Percentiles rank a stretch among this genome's conserved stretches.
Conservation (phyloP, 441 rosid species). For the Brassica balearica region DNA sequence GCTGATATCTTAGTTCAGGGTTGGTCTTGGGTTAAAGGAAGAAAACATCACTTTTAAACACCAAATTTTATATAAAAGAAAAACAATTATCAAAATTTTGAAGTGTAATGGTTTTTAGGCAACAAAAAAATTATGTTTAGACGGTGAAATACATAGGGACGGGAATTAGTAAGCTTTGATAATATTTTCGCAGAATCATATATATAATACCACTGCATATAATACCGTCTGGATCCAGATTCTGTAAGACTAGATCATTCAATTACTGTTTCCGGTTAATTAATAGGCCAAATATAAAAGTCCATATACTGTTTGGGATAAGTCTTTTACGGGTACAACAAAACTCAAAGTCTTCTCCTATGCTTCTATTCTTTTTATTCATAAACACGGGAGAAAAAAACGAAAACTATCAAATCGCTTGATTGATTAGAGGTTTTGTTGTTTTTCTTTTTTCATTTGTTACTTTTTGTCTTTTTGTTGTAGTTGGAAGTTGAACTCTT, state of each 20-base stretch:
- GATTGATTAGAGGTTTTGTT: constrained; percentile 34
- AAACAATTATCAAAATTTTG: background rate
- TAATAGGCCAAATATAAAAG: background rate
- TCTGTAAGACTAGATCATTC: background rate
- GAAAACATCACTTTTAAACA: background rate
- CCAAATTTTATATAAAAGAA: background rate
- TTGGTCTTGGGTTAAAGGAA: background rate
- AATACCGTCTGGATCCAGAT: background rate
- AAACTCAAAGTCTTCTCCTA: constrained; percentile 32
- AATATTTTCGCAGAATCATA: background rate
- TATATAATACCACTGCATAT: background rate
- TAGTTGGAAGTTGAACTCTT: constrained; percentile 34
- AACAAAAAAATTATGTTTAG: background rate
- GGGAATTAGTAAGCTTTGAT: background rate
- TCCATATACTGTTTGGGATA: constrained; percentile 38
- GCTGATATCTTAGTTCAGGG: constrained; percentile 10
- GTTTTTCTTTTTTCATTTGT: constrained; percentile 18
- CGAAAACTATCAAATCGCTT: constrained; percentile 44
- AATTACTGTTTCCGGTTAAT: constrained; percentile 3
- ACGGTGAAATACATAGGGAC: background rate
- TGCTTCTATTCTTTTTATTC: background rate
- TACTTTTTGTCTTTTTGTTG: constrained; percentile 21
- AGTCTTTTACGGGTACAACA: constrained; percentile 32
- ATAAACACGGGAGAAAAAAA: constrained; percentile 24
- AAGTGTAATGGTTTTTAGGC: background rate